Evolutionary conservation across 495 filamentous ascomycete species (phyloP).

Genomic region (Penicillium desertorum): DNA sequence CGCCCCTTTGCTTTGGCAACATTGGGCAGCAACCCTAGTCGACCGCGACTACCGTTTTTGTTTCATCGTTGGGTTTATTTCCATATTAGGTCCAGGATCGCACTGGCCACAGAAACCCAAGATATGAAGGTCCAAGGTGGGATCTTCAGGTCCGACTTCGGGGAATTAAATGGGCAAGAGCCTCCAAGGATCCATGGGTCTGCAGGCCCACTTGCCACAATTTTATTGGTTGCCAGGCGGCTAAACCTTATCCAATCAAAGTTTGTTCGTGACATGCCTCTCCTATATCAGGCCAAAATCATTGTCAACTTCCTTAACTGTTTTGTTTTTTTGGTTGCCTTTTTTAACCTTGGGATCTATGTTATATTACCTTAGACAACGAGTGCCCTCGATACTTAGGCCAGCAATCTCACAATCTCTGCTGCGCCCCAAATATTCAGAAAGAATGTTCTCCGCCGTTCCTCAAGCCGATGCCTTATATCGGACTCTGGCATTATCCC

Average conservation of each 20-base stretch:
- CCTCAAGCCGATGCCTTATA: slow-evolving; percentile 6
- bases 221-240: not conserved
- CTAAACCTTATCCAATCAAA: not conserved
- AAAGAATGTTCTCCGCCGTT: slow-evolving; percentile 9
- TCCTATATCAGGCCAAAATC: not conserved
- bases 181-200: not conserved
- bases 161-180: not conserved
- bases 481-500: slow-evolving; percentile 44
- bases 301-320: not conserved
- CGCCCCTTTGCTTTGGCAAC: not conserved
- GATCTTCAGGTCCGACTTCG: too few relatives aligned
- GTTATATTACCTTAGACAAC: not conserved
- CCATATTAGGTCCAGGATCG: not conserved
- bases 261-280: slow-evolving; percentile 2
- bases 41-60: not conserved
- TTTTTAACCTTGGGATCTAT: not conserved
- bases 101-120: too few relatives aligned
- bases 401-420: slow-evolving; percentile 5
- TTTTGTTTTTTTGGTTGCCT: not conserved
- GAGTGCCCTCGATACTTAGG: not conserved
- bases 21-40: not conserved
- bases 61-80: not conserved
- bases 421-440: slow-evolving; percentile 8
- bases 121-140: too few relatives aligned
- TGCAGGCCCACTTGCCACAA: not conserved